Evolutionary conservation across 1,284 basidiomycete species (phyloP).

Genomic region (Ustilago loliicola): DNA sequence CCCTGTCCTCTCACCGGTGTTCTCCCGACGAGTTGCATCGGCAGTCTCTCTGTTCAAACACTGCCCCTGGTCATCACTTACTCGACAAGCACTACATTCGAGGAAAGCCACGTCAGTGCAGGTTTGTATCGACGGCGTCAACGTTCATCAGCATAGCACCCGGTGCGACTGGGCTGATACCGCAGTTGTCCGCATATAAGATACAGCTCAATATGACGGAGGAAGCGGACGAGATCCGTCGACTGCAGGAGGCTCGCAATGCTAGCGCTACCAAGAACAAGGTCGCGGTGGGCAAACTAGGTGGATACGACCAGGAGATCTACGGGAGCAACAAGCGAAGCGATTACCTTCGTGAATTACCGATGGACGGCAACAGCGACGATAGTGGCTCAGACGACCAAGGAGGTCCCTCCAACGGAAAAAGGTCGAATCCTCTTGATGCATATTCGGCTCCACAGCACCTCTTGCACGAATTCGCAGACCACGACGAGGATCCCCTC

Average conservation of each 20-base stretch:
- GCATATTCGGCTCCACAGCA: slow-evolving; percentile 87
- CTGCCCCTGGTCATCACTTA: no score
- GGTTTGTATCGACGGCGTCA: background rate
- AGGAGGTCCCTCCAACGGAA: slow-evolving; percentile 19
- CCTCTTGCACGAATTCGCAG: slow-evolving; percentile 91
- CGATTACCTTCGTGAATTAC: slow-evolving; percentile 61
- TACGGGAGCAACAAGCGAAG: slow-evolving; percentile 51
- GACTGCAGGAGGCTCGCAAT: slow-evolving; percentile 53
- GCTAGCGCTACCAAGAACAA: slow-evolving; percentile 41
- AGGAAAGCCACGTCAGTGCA: no score
- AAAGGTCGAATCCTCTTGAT: slow-evolving; percentile 64
- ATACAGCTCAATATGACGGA: slow-evolving; percentile 36
- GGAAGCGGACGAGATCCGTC: slow-evolving; percentile 55
- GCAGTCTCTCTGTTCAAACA: no score
- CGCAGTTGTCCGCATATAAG: background rate
- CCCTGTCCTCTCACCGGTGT: no score
- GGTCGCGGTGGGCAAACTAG: slow-evolving; percentile 49
- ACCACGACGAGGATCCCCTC: slow-evolving; percentile 91
- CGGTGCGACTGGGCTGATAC: no score
- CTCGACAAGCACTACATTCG: no score
- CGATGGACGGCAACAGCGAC: slow-evolving; percentile 31
- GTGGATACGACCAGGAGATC: slow-evolving; percentile 57
- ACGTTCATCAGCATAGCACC: background rate
- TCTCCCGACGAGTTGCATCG: no score
- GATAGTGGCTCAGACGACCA: slow-evolving; percentile 54